Conservation (phyloP, 1,284 basidiomycete genomes). For the Cryptococcus sp. region DNA sequence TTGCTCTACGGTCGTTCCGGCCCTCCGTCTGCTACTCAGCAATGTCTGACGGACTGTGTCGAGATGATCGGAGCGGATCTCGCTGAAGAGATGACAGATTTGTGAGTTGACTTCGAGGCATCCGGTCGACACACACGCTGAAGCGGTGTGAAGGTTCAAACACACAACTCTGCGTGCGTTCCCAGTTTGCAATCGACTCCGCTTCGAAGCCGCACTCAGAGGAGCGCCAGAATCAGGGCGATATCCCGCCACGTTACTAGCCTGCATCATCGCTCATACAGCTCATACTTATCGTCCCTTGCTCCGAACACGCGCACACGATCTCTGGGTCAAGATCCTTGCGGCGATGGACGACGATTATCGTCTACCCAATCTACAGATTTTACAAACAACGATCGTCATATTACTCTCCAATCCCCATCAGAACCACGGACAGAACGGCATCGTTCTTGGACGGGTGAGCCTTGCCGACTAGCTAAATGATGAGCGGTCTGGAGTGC, state of each 20-base stretch:
- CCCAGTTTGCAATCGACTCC: slow-evolving; percentile 7
- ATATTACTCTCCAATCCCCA: neutral
- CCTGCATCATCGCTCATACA: slow-evolving; percentile 5
- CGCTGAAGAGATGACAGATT: neutral
- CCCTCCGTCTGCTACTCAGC: slow-evolving; percentile 5
- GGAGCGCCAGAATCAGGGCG: slow-evolving; percentile 5
- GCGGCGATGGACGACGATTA: neutral
- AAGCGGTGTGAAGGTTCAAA: slow-evolving; percentile 1
- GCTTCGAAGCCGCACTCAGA: slow-evolving; percentile 9
- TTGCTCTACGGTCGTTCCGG: slow-evolving; percentile 8
- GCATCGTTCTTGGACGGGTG: neutral
- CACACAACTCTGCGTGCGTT: slow-evolving; percentile 7
- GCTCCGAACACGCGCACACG: neutral
- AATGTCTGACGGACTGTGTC: slow-evolving; percentile 1
- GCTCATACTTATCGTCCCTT: slow-evolving; percentile 4
- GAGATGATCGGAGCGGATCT: slow-evolving; percentile 1
- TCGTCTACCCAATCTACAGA: neutral
- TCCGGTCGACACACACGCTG: neutral
- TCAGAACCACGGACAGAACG: neutral
- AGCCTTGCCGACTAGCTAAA: neutral
- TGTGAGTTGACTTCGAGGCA: neutral
- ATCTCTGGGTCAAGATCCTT: slow-evolving; percentile 6
- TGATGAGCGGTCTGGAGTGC: neutral
- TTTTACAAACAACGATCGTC: neutral
- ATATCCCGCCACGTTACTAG: slow-evolving; percentile 7